Base-by-base conservation (phyloP, 2,329 filamentous ascomycete species). In the Talaromyces amestolkiae region DNA sequence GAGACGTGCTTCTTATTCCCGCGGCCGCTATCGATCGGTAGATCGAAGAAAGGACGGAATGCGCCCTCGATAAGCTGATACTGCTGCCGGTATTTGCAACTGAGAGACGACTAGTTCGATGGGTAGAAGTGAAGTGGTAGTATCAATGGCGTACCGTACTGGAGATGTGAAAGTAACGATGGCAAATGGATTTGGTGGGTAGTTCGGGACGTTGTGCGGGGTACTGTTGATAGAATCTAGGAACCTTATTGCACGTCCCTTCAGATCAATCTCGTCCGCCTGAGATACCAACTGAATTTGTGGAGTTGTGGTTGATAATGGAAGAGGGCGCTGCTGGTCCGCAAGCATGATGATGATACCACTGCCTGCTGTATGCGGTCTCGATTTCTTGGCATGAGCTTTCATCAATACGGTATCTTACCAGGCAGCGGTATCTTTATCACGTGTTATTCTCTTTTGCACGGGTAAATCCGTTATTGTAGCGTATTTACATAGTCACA, bases 301-400 rank as follows among this genome's bases (percentile, higher is more conserved):
- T 41, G 31, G 49, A n/a, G 24, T 64, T 19, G 58, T 45, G n/a
- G 33, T 56, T 15, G 53, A 56, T 37, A 37, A 56, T 37, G 33
- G 9, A 37, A 15, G 53, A 56, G 33, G 33, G n/a, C 35, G 33
- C 13, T 53, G 24, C 43, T 47, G 43, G 43, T 51, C 49, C 24
- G 49, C 49, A 53, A 53, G 4, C 53, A 56, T 56, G 19, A 56
- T 56, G 53, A 56, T 56, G 33, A 56, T 56, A 39, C 53, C 53
- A 56, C n/a, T 19, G 24, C 51, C 31, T 54, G 51, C 51, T 54
- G 3, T 54, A 54, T 54, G 51, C 31, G 51, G 33, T 56, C 53
- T 39, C 33, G 33, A 24, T 37, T n/a, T 35, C 53, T 56, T 56
- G 53, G 53, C 53, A 56, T 13, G 53, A 56, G 33, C 53, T 39